phyloP scores from a whole-genome alignment of 2,329 filamentous ascomycete genomes.

The Dactylellina drechsleri region DNA sequence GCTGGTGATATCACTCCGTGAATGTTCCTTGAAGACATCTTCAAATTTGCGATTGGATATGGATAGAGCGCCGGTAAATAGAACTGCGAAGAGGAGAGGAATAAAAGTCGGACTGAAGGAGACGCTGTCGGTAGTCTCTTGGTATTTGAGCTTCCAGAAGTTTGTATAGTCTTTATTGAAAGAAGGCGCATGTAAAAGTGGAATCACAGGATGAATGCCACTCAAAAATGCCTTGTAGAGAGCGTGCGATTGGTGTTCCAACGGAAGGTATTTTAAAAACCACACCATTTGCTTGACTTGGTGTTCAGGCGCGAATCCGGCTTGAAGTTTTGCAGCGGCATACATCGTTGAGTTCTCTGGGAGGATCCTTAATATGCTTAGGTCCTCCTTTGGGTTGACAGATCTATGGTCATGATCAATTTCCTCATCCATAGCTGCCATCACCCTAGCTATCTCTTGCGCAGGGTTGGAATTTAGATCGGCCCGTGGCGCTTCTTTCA shows the following conservation, averaged over 20 bases:
- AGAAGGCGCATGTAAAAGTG: slow-evolving; percentile 57
- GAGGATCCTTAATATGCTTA: slow-evolving; percentile 42
- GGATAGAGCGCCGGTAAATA: slow-evolving; percentile 58
- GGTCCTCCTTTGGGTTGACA: slow-evolving; percentile 39
- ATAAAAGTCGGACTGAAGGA: slow-evolving; percentile 56
- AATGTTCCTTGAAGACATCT: slow-evolving; percentile 46
- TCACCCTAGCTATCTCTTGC: slow-evolving; percentile 37
- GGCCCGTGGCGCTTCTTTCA: slow-evolving; percentile 10
- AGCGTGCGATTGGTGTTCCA: slow-evolving; percentile 49
- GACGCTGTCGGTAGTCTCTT: slow-evolving; percentile 53
- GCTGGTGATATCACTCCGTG: slow-evolving; percentile 52
- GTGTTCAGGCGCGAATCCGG: slow-evolving; percentile 46
- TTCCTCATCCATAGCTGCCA: slow-evolving; percentile 45
- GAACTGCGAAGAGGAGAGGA: slow-evolving; percentile 56
- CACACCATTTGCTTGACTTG: slow-evolving; percentile 47
- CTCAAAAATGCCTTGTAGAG: slow-evolving; percentile 57
- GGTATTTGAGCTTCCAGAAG: slow-evolving; percentile 56
- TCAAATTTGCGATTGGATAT: slow-evolving; percentile 55
- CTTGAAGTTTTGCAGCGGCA: slow-evolving; percentile 44
- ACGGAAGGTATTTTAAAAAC: slow-evolving; percentile 49
- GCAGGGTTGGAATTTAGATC: slow-evolving; percentile 8
- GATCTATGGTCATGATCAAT: slow-evolving; percentile 21
- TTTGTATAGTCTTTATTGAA: slow-evolving; percentile 56
- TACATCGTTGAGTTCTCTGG: slow-evolving; percentile 49
- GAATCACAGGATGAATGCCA: slow-evolving; percentile 58